These are phyloP conservation scores for Raphanus hybrid DNA, from an alignment of 441 rosid genomes.

Conservation along the genomic window DNA sequence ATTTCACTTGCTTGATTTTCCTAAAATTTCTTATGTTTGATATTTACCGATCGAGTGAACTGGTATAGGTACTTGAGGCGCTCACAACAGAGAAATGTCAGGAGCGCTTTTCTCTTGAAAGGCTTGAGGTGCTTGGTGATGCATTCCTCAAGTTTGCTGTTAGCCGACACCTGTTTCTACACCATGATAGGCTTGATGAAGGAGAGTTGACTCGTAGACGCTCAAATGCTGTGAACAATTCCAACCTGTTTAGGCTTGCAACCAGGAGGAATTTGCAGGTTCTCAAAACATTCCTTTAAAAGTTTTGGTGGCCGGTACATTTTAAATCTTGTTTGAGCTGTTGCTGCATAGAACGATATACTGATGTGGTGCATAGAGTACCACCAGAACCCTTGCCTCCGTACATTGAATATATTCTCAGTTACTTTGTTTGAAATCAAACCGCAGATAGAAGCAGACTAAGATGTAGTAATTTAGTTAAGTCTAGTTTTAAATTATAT, in stretches of 20 bases:
- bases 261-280: conserved; percentile 79
- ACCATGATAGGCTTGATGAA: conserved; percentile 80
- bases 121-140: conserved; percentile 95
- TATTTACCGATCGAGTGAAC: conserved; percentile 41
- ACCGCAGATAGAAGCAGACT: conserved; percentile 28
- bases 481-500: not conserved
- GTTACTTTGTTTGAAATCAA: not conserved
- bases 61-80: conserved; percentile 82
- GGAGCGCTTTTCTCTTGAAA: conserved; percentile 96
- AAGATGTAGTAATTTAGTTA: not conserved
- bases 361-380: conserved; percentile 18
- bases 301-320: conserved; percentile 28
- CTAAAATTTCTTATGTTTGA: conserved; percentile 20
- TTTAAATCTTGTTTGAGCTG: conserved; percentile 22
- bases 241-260: conserved; percentile 78
- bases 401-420: conserved; percentile 10
- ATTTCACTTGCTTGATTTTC: conserved; percentile 37
- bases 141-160: conserved; percentile 94
- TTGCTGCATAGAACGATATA: conserved; percentile 11
- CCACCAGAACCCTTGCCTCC: conserved; percentile 26
- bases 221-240: conserved; percentile 83
- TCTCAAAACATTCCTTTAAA: conserved; percentile 13
- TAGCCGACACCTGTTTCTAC: conserved; percentile 82
- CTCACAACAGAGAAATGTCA: conserved; percentile 97
- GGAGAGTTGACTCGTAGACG: conserved; percentile 88